Evolutionary conservation across 1,139 yeast species (phyloP).

Genomic region (Nadsonia starkeyi-henricii): DNA sequence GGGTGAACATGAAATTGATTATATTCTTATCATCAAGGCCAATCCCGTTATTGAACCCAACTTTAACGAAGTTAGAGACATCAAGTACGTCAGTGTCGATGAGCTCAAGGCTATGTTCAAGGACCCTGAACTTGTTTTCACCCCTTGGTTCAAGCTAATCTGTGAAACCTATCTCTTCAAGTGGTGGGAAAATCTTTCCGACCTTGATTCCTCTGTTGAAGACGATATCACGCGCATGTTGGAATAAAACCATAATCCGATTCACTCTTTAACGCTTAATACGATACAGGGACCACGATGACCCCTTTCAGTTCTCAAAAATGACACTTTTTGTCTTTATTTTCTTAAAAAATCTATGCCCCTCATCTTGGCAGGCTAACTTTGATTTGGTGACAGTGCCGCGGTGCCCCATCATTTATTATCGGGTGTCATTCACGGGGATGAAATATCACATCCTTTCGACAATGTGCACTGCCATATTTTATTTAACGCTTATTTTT

Average conservation of each 20-base stretch:
- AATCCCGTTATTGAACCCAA: conserved; percentile 45
- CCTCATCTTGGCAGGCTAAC: too few species aligned
- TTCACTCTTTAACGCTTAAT: too few species aligned
- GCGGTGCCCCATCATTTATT: too few species aligned
- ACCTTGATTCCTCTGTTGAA: conserved; percentile 31
- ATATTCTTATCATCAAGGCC: conserved; percentile 66
- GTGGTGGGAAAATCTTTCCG: conserved; percentile 80
- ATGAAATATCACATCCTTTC: too few species aligned
- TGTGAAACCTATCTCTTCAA: conserved; percentile 81
- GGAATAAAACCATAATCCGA: conserved; percentile 5
- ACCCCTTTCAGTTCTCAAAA: too few species aligned
- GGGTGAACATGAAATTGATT: conserved; percentile 98
- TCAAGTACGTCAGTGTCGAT: conserved; percentile 52
- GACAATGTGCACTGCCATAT: too few species aligned
- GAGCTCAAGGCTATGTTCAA: conserved; percentile 66
- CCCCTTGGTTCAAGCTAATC: conserved; percentile 96
- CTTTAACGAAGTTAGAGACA: conserved; percentile 64
- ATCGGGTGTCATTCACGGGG: too few species aligned
- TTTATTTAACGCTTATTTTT: too few species aligned
- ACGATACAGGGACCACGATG: too few species aligned
- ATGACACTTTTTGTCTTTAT: too few species aligned
- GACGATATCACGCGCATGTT: conserved; percentile 16
- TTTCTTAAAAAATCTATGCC: too few species aligned
- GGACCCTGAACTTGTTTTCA: conserved; percentile 49
- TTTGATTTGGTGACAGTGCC: too few species aligned